Percentiles rank a stretch among this genome's conserved stretches.
These are phyloP conservation scores for Mycena haematopus DNA, from an alignment of 768 basidiomycete species.

Conservation along the genomic window DNA sequence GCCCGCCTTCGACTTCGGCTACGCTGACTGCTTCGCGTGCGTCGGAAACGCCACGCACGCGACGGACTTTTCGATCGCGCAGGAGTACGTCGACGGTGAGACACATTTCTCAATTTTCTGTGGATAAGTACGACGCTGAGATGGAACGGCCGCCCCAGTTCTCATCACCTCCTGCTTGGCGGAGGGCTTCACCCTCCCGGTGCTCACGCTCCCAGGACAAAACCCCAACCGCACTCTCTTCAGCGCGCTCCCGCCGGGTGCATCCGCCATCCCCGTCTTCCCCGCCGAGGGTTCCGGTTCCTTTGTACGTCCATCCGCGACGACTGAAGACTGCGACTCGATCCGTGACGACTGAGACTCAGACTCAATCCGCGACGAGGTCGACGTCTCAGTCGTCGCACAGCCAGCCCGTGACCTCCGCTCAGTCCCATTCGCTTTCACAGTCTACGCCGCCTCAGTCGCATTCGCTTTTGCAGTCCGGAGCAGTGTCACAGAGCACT, in stretches of 20 bases:
- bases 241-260: slow-evolving; percentile 30
- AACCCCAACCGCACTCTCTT: slow-evolving; percentile 34
- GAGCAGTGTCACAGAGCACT: slow-evolving; percentile 1
- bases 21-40: slow-evolving; percentile 44
- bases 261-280: slow-evolving; percentile 33
- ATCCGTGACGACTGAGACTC: too few species aligned
- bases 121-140: background rate
- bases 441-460: background rate
- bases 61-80: slow-evolving; percentile 38
- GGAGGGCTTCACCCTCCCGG: slow-evolving; percentile 33
- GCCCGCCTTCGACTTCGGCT: slow-evolving; percentile 36
- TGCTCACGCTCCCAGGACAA: slow-evolving; percentile 40
- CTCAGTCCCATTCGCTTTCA: background rate
- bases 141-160: slow-evolving; percentile 22
- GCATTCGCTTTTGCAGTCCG: too few species aligned
- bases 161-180: slow-evolving; percentile 33
- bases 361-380: background rate
- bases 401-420: background rate
- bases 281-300: slow-evolving; percentile 1
- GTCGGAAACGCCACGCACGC: slow-evolving; percentile 36
- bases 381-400: background rate
- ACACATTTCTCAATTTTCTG: background rate
- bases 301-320: slow-evolving; percentile 16
- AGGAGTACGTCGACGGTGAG: slow-evolving; percentile 36
- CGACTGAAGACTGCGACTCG: background rate